Conservation (phyloP, 345 rosid species). For the Eucalyptus cloeziana region DNA sequence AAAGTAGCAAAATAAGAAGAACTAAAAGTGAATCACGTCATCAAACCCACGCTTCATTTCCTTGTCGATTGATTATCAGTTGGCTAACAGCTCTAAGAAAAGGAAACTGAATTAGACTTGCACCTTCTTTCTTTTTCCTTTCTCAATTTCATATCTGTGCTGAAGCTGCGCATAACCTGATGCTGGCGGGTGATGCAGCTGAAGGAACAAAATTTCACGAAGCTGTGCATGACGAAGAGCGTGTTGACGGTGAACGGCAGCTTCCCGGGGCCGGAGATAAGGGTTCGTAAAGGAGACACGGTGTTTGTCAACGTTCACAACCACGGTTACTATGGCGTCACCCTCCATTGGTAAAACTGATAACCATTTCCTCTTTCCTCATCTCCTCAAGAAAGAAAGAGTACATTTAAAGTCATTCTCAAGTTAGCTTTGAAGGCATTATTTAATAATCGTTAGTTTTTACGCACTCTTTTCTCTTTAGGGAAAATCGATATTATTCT, state of each 20-base stretch:
- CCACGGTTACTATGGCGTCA: slow-evolving; percentile 7
- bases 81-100: not conserved
- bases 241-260: slow-evolving; percentile 7
- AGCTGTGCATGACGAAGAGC: slow-evolving; percentile 9
- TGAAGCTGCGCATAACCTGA: not conserved
- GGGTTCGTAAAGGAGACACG: slow-evolving; percentile 9
- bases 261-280: slow-evolving; percentile 13
- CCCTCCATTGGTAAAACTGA: slow-evolving; percentile 14
- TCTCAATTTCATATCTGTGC: not conserved
- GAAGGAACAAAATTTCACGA: slow-evolving; percentile 6
- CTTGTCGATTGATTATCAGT: not conserved
- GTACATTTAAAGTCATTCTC: not conserved
- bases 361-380: not conserved
- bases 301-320: slow-evolving; percentile 12
- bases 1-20: not conserved
- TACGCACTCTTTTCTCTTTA: not conserved
- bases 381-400: not conserved
- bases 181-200: not conserved
- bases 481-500: not conserved
- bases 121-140: not conserved
- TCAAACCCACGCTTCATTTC: not conserved
- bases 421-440: not conserved
- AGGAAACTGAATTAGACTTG: not conserved
- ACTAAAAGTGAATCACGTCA: not conserved
- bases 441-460: not conserved